Evolutionary conservation across 2,329 filamentous ascomycete genomes (phyloP).

Genomic region (Fusarium luffae): DNA sequence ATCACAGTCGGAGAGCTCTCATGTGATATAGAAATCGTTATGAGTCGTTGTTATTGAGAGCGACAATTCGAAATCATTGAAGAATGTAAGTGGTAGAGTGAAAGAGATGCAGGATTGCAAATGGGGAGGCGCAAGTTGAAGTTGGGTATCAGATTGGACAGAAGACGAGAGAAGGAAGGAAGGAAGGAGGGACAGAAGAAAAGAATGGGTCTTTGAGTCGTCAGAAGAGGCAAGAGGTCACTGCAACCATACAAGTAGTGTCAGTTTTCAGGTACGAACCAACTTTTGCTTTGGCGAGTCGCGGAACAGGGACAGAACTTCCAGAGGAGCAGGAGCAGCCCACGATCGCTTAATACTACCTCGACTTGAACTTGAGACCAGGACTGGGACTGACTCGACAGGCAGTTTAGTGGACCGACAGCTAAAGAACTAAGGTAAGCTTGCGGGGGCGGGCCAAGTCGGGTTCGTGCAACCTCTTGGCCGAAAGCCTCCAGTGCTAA

Average conservation of each 20-base stretch:
- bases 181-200: constrained; percentile 25
- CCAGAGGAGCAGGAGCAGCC: constrained; percentile 17
- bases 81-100: not conserved
- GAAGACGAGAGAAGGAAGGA: constrained; percentile 17
- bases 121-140: constrained; percentile 6
- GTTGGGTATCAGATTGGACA: constrained; percentile 6
- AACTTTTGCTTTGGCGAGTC: constrained; percentile 8
- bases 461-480: constrained; percentile 28
- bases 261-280: not conserved
- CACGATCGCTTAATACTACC: constrained; percentile 43
- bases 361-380: not conserved
- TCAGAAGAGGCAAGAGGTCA: not conserved
- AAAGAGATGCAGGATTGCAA: not conserved
- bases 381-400: constrained; percentile 43
- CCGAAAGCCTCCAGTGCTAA: not conserved
- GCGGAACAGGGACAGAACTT: constrained; percentile 8
- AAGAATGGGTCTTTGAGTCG: constrained; percentile 21
- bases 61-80: constrained; percentile 20
- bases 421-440: constrained; percentile 26
- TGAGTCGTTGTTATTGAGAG: not conserved
- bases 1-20: not conserved
- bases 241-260: not conserved
- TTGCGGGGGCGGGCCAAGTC: constrained; percentile 46
- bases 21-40: not conserved
- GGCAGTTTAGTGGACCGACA: constrained; percentile 32